phyloP scores from a whole-genome alignment of 805 yeast species.

The Lipomyces sp. region DNA sequence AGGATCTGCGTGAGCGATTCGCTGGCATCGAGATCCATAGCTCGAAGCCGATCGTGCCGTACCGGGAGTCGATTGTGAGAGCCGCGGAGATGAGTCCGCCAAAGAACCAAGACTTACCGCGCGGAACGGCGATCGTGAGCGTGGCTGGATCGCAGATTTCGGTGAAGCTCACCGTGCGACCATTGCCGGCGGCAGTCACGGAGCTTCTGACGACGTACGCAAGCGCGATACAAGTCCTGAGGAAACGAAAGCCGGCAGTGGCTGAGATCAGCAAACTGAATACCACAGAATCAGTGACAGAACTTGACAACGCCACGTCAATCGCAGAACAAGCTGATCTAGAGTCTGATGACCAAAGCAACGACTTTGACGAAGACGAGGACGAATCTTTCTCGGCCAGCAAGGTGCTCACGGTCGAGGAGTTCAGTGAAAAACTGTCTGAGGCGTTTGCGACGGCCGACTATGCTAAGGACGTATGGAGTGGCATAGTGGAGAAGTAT shows the following conservation, averaged over 20 bases:
- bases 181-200: constrained; percentile 53
- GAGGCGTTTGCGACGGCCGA: constrained; percentile 36
- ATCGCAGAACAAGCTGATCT: constrained; percentile 32
- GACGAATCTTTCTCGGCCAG: constrained; percentile 29
- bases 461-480: constrained; percentile 33
- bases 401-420: constrained; percentile 32
- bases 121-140: constrained; percentile 43
- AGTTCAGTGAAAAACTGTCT: constrained; percentile 40
- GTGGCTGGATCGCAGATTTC: constrained; percentile 51
- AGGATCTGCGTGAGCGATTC: constrained; percentile 84
- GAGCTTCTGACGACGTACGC: constrained; percentile 43
- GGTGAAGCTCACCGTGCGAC: constrained; percentile 46
- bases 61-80: constrained; percentile 71
- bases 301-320: constrained; percentile 20
- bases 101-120: constrained; percentile 45
- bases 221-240: constrained; percentile 15
- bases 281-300: background rate
- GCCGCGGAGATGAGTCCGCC: constrained; percentile 52
- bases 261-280: too few relatives aligned
- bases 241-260: constrained; percentile 1
- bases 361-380: constrained; percentile 31
- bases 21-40: constrained; percentile 84
- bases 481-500: constrained; percentile 25
- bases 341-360: too few relatives aligned
- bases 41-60: constrained; percentile 93